Conservation (phyloP, 306 rosid species). For the Citrullus mucosospermus region DNA sequence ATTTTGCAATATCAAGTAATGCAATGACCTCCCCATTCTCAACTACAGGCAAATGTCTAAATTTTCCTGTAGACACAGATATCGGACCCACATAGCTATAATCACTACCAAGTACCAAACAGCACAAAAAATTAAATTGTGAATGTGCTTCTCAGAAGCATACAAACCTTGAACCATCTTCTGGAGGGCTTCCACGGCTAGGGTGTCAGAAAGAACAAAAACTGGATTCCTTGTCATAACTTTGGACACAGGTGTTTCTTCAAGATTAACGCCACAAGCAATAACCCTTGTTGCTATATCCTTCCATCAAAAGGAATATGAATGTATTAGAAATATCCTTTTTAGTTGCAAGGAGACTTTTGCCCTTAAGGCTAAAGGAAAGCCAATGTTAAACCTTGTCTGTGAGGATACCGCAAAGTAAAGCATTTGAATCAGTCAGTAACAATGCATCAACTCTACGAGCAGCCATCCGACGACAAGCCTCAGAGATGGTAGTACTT, state of each 20-base stretch:
- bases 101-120: background rate
- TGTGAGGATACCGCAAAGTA: constrained; percentile 95
- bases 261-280: constrained; percentile 59
- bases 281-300: constrained; percentile 83
- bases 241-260: constrained; percentile 75
- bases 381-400: constrained; percentile 53
- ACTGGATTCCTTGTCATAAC: constrained; percentile 90
- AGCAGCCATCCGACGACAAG: constrained; percentile 86
- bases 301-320: constrained; percentile 26
- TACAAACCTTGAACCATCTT: constrained; percentile 98
- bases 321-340: background rate
- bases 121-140: background rate
- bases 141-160: background rate
- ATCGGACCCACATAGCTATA: constrained; percentile 10
- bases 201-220: constrained; percentile 87
- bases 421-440: constrained; percentile 83
- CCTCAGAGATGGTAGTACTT: constrained; percentile 57
- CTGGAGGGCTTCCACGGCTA: constrained; percentile 98
- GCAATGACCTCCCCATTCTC: constrained; percentile 96
- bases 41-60: constrained; percentile 95
- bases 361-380: background rate
- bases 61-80: constrained; percentile 53
- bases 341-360: background rate
- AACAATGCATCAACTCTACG: constrained; percentile 82
- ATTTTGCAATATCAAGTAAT: constrained; percentile 93